A percentile compares a stretch with the other conserved stretches of the same genome.
phyloP scores from a whole-genome alignment of 78 protist species.

The Dictyostelium intermedium region DNA sequence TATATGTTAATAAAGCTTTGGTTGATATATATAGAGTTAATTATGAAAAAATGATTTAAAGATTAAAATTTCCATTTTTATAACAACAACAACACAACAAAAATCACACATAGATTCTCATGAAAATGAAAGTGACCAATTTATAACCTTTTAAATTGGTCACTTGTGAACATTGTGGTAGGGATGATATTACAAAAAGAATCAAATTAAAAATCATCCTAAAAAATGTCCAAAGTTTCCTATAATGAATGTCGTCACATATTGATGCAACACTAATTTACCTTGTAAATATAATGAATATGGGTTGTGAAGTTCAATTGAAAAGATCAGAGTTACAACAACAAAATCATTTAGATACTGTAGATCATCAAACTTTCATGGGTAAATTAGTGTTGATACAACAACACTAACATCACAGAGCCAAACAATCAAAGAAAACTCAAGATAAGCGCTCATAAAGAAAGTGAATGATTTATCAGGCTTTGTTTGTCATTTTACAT shows the following conservation, averaged over 20 bases:
- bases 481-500: too few relatives aligned
- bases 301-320: neutral
- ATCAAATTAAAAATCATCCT: neutral
- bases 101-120: too few relatives aligned
- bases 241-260: neutral
- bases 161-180: neutral
- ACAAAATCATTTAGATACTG: neutral
- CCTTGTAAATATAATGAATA: neutral
- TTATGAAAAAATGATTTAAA: too few relatives aligned
- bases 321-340: neutral
- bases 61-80: too few relatives aligned
- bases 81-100: too few relatives aligned
- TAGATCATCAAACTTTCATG: neutral
- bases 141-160: neutral
- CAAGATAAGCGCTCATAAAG: neutral
- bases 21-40: too few relatives aligned
- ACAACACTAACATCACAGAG: too few relatives aligned
- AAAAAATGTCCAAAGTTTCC: neutral
- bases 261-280: neutral
- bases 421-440: neutral
- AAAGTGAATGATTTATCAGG: neutral
- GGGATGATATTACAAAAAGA: neutral
- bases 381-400: too few relatives aligned
- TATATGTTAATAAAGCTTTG: too few relatives aligned
- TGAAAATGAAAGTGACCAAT: too few relatives aligned